These are phyloP conservation scores for Bacidia gigantensis DNA, from an alignment of 495 filamentous ascomycete species.

Conservation along the genomic window DNA sequence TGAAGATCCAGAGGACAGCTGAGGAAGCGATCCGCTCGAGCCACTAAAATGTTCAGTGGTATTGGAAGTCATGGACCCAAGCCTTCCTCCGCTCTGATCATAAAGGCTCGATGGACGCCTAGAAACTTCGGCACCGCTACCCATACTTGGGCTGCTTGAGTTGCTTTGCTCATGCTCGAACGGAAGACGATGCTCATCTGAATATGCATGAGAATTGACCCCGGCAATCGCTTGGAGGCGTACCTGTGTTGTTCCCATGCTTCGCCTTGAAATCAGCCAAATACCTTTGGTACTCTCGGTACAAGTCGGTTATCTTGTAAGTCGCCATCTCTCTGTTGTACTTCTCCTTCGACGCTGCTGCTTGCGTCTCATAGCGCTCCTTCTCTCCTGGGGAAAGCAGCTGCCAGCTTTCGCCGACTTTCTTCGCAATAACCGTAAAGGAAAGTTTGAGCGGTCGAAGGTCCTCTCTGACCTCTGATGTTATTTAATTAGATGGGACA, in stretches of 20 bases:
- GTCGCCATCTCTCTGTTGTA: slow-evolving; percentile 50
- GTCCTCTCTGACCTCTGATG: slow-evolving; percentile 56
- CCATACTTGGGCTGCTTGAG: slow-evolving; percentile 11
- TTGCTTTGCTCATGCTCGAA: slow-evolving; percentile 21
- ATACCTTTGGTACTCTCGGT: slow-evolving; percentile 48
- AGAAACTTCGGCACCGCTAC: slow-evolving; percentile 3
- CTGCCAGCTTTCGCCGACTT: slow-evolving; percentile 71
- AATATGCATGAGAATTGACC: not conserved
- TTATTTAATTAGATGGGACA: not conserved
- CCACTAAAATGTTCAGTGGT: no score
- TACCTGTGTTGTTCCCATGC: slow-evolving; percentile 29
- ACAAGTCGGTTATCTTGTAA: slow-evolving; percentile 58
- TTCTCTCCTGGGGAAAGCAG: slow-evolving; percentile 47
- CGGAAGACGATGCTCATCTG: slow-evolving; percentile 25
- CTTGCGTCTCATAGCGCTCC: slow-evolving; percentile 56
- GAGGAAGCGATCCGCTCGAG: slow-evolving; percentile 7
- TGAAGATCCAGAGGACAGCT: slow-evolving; percentile 5
- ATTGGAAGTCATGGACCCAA: slow-evolving; percentile 1
- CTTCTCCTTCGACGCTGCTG: slow-evolving; percentile 53
- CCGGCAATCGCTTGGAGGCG: not conserved
- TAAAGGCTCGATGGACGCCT: not conserved
- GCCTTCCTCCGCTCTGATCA: not conserved
- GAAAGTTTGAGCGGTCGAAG: slow-evolving; percentile 58
- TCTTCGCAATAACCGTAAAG: slow-evolving; percentile 71
- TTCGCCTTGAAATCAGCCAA: slow-evolving; percentile 61